Percentiles rank a stretch among this genome's conserved stretches.
Conservation (phyloP, 78 protist species). For the Emiliania huxleyi region DNA sequence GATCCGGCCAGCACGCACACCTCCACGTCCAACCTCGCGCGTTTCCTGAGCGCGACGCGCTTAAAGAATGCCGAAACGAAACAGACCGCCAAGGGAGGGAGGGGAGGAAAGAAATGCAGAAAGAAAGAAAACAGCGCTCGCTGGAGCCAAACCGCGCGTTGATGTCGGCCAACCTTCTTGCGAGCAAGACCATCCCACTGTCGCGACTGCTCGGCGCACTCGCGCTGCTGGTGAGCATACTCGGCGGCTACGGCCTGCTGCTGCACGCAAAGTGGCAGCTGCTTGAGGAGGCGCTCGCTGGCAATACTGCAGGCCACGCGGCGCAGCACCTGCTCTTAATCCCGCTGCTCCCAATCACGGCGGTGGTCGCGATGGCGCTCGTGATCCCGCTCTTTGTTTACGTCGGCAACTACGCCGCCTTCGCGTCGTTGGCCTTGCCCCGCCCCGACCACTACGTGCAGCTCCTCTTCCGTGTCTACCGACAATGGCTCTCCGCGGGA, state of each 20-base stretch:
- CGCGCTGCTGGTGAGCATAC: neutral
- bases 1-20: too few species aligned
- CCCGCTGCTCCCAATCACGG: neutral
- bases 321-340: neutral
- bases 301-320: neutral
- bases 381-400: neutral
- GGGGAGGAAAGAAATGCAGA: too few species aligned
- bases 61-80: too few species aligned
- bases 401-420: neutral
- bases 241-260: neutral
- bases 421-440: neutral
- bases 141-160: too few species aligned
- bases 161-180: too few species aligned
- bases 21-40: too few species aligned
- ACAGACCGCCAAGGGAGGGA: too few species aligned
- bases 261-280: neutral
- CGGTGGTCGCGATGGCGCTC: neutral
- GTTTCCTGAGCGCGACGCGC: too few species aligned
- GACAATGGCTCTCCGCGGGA: neutral
- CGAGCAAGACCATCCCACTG: neutral
- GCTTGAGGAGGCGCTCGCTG: neutral
- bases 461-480: neutral
- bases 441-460: neutral
- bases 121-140: too few species aligned
- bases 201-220: neutral